These are phyloP conservation scores for Chaetomidium leptoderma DNA, from an alignment of 495 filamentous ascomycete genomes.

Conservation along the genomic window DNA sequence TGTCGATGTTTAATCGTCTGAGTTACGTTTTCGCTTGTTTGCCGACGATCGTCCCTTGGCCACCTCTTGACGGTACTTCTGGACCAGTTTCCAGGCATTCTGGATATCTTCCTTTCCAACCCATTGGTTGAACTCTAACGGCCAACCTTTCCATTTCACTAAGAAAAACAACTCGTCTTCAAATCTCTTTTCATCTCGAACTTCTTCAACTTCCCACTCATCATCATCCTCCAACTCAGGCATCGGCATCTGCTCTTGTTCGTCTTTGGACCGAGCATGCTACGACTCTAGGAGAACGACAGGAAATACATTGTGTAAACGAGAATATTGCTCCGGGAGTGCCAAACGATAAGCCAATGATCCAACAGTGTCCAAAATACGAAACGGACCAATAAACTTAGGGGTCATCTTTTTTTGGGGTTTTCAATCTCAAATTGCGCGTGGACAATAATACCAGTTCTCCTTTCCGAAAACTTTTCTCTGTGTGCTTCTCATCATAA, in stretches of 20 bases:
- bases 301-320: not conserved
- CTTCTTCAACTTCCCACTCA: not conserved
- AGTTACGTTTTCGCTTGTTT: no score
- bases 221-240: not conserved
- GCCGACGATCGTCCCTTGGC: no score
- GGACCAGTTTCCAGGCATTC: no score
- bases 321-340: not conserved
- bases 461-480: not conserved
- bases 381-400: slow-evolving; percentile 1
- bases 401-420: not conserved
- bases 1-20: no score
- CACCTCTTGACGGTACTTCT: no score
- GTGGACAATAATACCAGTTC: not conserved
- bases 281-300: not conserved
- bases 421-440: not conserved
- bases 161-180: not conserved
- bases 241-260: not conserved
- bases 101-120: no score
- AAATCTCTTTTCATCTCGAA: not conserved
- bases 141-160: not conserved
- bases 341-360: not conserved
- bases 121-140: no score
- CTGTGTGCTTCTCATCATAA: not conserved
- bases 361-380: not conserved
- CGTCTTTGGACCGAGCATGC: not conserved